Evolutionary conservation across 2,329 filamentous ascomycete species (phyloP).

Genomic region (Aureobasidium musti): DNA sequence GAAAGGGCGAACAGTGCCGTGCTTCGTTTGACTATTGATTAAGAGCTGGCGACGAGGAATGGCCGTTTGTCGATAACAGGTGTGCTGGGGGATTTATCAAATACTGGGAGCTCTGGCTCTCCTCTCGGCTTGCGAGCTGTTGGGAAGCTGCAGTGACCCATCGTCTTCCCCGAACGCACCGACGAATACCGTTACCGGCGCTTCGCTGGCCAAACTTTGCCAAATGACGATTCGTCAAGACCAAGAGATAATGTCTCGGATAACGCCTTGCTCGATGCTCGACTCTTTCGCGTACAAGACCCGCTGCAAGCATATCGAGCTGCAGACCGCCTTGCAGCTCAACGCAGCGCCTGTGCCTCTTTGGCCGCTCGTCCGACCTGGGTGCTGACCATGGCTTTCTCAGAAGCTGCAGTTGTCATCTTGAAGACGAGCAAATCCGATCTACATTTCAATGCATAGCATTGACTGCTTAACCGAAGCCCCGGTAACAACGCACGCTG

Average conservation of each 20-base stretch:
- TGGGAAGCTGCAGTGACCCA: constrained; percentile 17
- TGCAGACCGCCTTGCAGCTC: constrained; percentile 25
- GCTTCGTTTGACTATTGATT: constrained; percentile 4
- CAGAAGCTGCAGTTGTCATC: background rate
- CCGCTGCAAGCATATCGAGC: background rate
- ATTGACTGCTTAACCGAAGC: constrained; percentile 25
- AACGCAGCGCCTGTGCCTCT: background rate
- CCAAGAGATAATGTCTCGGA: background rate
- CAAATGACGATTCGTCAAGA: constrained; percentile 3
- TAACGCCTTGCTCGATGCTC: background rate
- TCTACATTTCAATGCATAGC: constrained; percentile 9
- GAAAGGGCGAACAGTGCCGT: constrained; percentile 1
- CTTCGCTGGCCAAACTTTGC: constrained; percentile 18
- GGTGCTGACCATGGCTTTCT: background rate
- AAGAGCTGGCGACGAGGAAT: background rate
- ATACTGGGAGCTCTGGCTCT: constrained; percentile 17
- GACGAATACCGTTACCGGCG: constrained; percentile 26
- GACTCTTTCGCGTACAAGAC: background rate
- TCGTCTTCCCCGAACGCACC: constrained; percentile 11
- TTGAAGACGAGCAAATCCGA: background rate
- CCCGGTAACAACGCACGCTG: constrained; percentile 23
- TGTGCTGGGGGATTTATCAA: constrained; percentile 18
- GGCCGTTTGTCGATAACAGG: constrained; percentile 10
- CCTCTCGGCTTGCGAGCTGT: constrained; percentile 23
- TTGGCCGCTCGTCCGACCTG: background rate